These are phyloP conservation scores for Tylopilus sp. DNA, from an alignment of 768 basidiomycete species.

Conservation along the genomic window DNA sequence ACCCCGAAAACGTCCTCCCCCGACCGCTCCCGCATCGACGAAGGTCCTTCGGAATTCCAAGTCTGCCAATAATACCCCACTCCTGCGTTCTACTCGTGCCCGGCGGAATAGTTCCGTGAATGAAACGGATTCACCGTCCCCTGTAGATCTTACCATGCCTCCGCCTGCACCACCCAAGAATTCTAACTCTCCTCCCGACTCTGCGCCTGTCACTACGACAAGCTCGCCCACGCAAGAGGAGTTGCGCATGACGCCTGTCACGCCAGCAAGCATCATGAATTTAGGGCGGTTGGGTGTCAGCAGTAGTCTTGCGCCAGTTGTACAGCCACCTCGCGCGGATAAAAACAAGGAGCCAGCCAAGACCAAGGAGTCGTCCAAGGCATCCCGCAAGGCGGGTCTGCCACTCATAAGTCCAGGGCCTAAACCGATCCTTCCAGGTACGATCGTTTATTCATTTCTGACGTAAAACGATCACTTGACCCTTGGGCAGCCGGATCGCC, in stretches of 20 bases:
- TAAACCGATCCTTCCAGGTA: conserved; percentile 74
- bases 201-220: conserved; percentile 1
- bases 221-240: conserved; percentile 13
- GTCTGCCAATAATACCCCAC: conserved; percentile 59
- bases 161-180: conserved; percentile 62
- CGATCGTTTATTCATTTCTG: conserved; percentile 6
- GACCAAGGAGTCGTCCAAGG: conserved; percentile 26
- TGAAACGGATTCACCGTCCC: conserved; percentile 69
- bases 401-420: conserved; percentile 50
- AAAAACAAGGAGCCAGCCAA: conserved; percentile 32
- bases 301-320: conserved; percentile 37
- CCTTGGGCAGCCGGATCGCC: conserved; percentile 33
- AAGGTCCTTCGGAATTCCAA: conserved; percentile 32
- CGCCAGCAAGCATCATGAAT: conserved; percentile 92
- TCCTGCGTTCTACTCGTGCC: conserved; percentile 45
- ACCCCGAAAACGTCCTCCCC: conserved; percentile 53
- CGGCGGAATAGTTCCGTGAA: conserved; percentile 41
- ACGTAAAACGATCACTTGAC: conserved; percentile 2
- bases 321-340: conserved; percentile 16
- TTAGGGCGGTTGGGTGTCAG: conserved; percentile 61
- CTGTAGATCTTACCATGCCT: conserved; percentile 87
- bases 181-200: conserved; percentile 14
- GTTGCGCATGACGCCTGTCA: conserved; percentile 65
- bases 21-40: conserved; percentile 27
- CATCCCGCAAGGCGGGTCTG: conserved; percentile 28